Evolutionary conservation across 768 basidiomycete species (phyloP), one percentile per base, ranked within the genome.

Genomic region (Pisolithus orientalis): DNA sequence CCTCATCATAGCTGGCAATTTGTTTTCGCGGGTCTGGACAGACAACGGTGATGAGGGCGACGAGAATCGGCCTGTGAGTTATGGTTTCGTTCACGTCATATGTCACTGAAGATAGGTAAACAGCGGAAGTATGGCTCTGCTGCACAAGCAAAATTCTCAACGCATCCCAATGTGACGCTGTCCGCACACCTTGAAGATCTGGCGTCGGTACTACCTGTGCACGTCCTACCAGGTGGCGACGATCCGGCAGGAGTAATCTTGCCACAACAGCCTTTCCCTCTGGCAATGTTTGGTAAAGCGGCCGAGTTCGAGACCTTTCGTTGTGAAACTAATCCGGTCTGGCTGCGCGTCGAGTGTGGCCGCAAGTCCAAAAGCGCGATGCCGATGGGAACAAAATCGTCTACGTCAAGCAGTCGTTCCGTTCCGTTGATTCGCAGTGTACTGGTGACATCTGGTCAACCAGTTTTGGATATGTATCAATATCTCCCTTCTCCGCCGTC

Each of bases 381-480:
- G 29, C 34, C 51, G 21, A 31, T 49, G 8, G 55, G 25, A 47
- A 44, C 49, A 13, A n/a, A 29, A 24, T 11, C 48, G 4, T 50
- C 53, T 8, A 50, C 25, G 11, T 54, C 53, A 52, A 47, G 37
- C 29, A 39, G 40, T 28, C 21, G 28, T 39, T 47, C 60, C 50
- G 55, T 65, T 37, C 44, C 63, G 2, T 58, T 75, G 38, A 64
- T 70, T 46, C 76, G 80, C 52, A 87, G 83, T 24, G 70, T 97
- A 42, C 72, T 99, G 39, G 80, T 85, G n/a, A 87, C 88, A 49
- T 87, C 90, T 25, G 96, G 96, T 5, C 96, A 99, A 66, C 87
- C 94, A 5, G 63, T 98, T 21, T 88, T 97, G 65, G 96, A 99
- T 64, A 87, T 98, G 72, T 92, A 83, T 78, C 94, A 92, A 65